Base-by-base conservation (phyloP, 2,329 filamentous ascomycete species). In the Talaromyces sp. region DNA sequence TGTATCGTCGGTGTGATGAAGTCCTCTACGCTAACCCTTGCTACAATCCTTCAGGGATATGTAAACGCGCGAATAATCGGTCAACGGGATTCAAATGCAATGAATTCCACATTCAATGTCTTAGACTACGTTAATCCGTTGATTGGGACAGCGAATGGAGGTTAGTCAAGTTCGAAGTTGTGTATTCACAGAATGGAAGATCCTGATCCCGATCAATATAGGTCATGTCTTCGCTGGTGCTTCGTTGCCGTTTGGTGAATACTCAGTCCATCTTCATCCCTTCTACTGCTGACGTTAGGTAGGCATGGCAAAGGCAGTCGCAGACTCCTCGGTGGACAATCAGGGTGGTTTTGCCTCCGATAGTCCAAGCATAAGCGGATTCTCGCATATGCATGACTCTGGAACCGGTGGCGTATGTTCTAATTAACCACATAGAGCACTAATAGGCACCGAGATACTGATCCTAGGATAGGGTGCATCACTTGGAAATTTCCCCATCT, bases 401-500 rank as follows among this genome's bases (percentile, higher is more conserved):
- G 80, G 80, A 10, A 81, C 79, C 35, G 80, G 79, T 46, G 77
- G 76, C 59, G 73, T 77, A 66, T 61, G 65, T 56, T 28, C 21
- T 33, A 13, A 31, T 1, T 22, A n/a, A 17, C 17, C 8, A 35
- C 61, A 63, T 56, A 39, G 33, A 13, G 35, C 25, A 17, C 7
- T 13, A 9, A 5, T n/a, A 25, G 22, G 7, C 4, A 28, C 25
- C 7, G 7, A 1, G 2, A 17, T 22, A 10, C 45, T 56, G 33
- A 66, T 65, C 13, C 61, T 71, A 10, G 67, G 72, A 63, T 25
- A 69, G 71, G 63, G 73, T 1, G 83, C 87, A 0, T 89, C 85
- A 3, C 73, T 90, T 15, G 88, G 87, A 13, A 89, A 89, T 66
- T 91, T 91, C 55, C 85, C 88, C 0, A 75, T 91, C 1, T 90